A percentile compares a stretch with the other conserved stretches of the same genome.
Conservation (phyloP, 192 early-diverging fungal genomes). For the Backusella sp. region DNA sequence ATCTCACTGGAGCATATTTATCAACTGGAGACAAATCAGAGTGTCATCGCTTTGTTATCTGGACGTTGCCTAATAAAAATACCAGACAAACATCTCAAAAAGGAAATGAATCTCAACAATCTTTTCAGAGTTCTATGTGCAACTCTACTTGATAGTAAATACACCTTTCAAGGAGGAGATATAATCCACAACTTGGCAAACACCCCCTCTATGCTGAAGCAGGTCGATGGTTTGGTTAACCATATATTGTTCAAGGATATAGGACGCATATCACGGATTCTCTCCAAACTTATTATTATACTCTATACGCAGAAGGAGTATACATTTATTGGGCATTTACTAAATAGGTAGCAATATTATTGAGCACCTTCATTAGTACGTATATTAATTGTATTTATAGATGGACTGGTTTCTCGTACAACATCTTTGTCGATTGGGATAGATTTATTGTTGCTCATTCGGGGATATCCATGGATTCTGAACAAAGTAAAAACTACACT, state of each 20-base stretch:
- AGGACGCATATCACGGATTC: conserved; percentile 24
- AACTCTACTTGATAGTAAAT: conserved; percentile 15
- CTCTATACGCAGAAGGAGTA: background rate
- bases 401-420: background rate
- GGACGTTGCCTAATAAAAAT: conserved; percentile 23
- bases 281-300: conserved; percentile 16
- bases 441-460: background rate
- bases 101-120: background rate
- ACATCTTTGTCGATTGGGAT: conserved; percentile 27
- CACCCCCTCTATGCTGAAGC: background rate
- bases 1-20: background rate
- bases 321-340: background rate
- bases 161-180: conserved; percentile 18
- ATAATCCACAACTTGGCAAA: conserved; percentile 1
- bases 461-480: background rate
- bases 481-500: background rate
- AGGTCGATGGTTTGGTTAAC: background rate
- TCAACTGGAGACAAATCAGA: conserved; percentile 3
- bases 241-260: conserved; percentile 30
- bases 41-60: background rate
- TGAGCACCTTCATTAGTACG: background rate
- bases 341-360: background rate
- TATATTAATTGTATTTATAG: background rate
- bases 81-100: background rate
- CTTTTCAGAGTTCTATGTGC: background rate